Conservation (phyloP, 2,329 filamentous ascomycete species). For the Colletotrichum magnum region DNA sequence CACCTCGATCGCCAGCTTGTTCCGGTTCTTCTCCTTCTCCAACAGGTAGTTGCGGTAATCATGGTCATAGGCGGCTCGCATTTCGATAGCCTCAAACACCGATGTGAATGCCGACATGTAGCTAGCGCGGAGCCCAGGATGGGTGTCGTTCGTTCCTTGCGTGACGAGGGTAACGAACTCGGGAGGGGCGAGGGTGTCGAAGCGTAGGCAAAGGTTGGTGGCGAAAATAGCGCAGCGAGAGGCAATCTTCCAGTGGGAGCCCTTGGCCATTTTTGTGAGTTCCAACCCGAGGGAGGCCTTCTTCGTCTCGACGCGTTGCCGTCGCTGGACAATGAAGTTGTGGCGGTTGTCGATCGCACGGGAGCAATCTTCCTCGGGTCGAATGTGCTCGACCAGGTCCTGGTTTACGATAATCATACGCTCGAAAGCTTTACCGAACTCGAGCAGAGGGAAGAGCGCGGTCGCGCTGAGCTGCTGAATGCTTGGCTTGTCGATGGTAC, state of each 20-base stretch:
- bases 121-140: constrained; percentile 85
- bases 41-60: constrained; percentile 89
- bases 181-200: constrained; percentile 86
- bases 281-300: constrained; percentile 87
- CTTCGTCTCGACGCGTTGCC: constrained; percentile 83
- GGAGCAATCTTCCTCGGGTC: constrained; percentile 75
- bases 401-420: constrained; percentile 87
- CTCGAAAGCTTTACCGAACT: constrained; percentile 92
- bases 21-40: constrained; percentile 82
- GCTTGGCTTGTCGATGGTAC: constrained; percentile 91
- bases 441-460: constrained; percentile 87
- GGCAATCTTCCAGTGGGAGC: constrained; percentile 96
- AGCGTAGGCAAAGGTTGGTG: constrained; percentile 90
- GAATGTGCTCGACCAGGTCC: constrained; percentile 78
- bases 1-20: constrained; percentile 82
- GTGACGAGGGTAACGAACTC: constrained; percentile 88
- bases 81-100: constrained; percentile 88
- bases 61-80: constrained; percentile 87
- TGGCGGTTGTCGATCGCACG: constrained; percentile 76
- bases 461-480: constrained; percentile 90
- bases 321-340: constrained; percentile 80
- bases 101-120: constrained; percentile 84
- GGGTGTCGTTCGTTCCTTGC: constrained; percentile 87
- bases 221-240: constrained; percentile 91
- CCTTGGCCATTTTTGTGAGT: constrained; percentile 81